These are phyloP conservation scores for Flueggea neowawraea DNA, from an alignment of 441 rosid genomes.

Conservation along the genomic window DNA sequence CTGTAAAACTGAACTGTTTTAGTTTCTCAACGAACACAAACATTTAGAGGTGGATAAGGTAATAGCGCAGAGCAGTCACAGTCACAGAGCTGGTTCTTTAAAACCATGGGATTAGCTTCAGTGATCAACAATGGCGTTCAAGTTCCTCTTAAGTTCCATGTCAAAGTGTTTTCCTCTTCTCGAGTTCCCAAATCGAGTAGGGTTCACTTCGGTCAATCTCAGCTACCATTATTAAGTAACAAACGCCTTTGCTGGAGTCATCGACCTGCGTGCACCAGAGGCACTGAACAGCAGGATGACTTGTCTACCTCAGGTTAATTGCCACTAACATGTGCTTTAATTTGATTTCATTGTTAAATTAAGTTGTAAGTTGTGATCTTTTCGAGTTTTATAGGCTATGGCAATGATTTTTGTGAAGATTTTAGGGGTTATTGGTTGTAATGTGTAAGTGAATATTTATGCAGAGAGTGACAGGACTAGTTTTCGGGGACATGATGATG, in stretches of 20 bases:
- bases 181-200: constrained; percentile 24
- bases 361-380: not conserved
- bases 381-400: no score
- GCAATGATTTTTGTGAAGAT: no score
- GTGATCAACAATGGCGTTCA: constrained; percentile 46
- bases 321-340: not conserved
- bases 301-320: constrained; percentile 48
- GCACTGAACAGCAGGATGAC: constrained; percentile 50
- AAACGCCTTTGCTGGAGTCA: constrained; percentile 17
- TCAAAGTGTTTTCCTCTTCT: constrained; percentile 17
- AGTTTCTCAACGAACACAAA: no score
- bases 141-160: constrained; percentile 37
- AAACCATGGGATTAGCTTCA: constrained; percentile 35
- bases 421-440: no score
- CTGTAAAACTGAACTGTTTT: no score
- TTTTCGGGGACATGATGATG: constrained; percentile 26
- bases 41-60: no score
- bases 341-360: not conserved
- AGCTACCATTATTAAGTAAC: no score
- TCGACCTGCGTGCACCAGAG: constrained; percentile 39
- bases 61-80: no score
- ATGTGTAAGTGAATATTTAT: constrained; percentile 14
- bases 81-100: no score
- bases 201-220: constrained; percentile 19
- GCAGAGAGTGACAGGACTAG: constrained; percentile 44